A percentile compares a stretch with the other conserved stretches of the same genome.
Conservation (phyloP, 352 stramenopile genomes). For the Phytophthora europaea region DNA sequence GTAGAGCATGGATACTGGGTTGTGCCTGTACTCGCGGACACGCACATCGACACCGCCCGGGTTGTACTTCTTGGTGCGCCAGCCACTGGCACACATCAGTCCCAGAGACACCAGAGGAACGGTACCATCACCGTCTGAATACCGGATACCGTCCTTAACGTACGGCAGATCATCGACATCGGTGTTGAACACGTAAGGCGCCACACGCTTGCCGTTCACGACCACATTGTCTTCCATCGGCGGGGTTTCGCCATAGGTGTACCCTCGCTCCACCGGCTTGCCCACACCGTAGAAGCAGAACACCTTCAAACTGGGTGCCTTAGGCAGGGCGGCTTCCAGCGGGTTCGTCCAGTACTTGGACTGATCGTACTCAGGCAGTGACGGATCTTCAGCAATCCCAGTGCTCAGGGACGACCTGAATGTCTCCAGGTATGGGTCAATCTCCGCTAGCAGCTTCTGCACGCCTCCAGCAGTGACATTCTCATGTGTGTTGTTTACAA, state of each 20-base stretch:
- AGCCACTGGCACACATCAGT: conserved; percentile 95
- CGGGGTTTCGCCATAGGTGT: conserved; percentile 74
- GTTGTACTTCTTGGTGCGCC: conserved; percentile 88
- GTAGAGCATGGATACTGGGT: conserved; percentile 81
- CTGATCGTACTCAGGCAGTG: conserved; percentile 58
- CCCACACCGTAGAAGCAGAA: conserved; percentile 96
- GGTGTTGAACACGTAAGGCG: conserved; percentile 75
- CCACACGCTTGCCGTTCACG: conserved; percentile 54
- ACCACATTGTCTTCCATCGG: conserved; percentile 42
- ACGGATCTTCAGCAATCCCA: conserved; percentile 57
- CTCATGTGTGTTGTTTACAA: conserved; percentile 55
- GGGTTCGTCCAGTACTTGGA: conserved; percentile 91
- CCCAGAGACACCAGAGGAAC: conserved; percentile 94
- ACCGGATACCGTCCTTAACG: conserved; percentile 85
- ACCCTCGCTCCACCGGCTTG: conserved; percentile 89
- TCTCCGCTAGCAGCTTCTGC: conserved; percentile 52
- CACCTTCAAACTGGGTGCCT: conserved; percentile 93
- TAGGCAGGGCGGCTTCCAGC: conserved; percentile 85
- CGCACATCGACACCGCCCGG: conserved; percentile 87
- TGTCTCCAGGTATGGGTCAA: conserved; percentile 60
- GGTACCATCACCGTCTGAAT: conserved; percentile 93
- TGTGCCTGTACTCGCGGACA: conserved; percentile 83
- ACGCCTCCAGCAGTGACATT: conserved; percentile 70
- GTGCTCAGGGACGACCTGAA: conserved; percentile 62
- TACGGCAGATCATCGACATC: conserved; percentile 71